Conservation (phyloP, 768 basidiomycete species). For the Pisolithus orientalis region DNA sequence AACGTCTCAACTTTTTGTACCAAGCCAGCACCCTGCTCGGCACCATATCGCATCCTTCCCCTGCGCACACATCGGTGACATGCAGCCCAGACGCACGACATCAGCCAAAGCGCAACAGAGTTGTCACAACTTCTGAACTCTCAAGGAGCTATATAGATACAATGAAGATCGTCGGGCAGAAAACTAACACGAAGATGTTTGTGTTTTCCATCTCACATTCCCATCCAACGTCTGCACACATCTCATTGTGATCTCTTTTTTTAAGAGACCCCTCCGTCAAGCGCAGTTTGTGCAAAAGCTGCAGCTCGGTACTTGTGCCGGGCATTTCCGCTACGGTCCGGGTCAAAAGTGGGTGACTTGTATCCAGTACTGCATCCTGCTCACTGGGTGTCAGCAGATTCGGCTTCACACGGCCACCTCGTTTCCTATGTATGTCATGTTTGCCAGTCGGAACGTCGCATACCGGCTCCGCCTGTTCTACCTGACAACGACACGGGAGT, state of each 20-base stretch:
- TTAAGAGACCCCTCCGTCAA: constrained; percentile 79
- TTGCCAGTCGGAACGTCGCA: constrained; percentile 54
- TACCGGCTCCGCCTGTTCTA: constrained; percentile 57
- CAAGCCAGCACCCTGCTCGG: constrained; percentile 68
- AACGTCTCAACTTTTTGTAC: constrained; percentile 81
- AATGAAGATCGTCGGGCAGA: constrained; percentile 69
- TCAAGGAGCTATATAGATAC: constrained; percentile 57
- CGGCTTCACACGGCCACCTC: constrained; percentile 44
- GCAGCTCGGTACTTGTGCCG: constrained; percentile 57
- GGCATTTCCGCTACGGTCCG: constrained; percentile 63
- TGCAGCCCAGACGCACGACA: neutral
- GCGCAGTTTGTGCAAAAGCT: constrained; percentile 69
- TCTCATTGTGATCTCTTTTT: constrained; percentile 1
- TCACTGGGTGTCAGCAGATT: constrained; percentile 30
- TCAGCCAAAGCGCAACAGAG: constrained; percentile 21
- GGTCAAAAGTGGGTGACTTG: constrained; percentile 45
- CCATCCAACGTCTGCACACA: neutral
- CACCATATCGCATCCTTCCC: constrained; percentile 21
- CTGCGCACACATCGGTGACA: neutral
- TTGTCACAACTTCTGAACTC: constrained; percentile 40
- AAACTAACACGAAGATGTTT: constrained; percentile 73
- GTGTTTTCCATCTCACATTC: constrained; percentile 14
- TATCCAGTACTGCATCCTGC: neutral
- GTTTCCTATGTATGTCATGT: constrained; percentile 53
- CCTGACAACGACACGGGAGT: neutral